These are phyloP conservation scores for Boletus rex-veris DNA, from an alignment of 768 basidiomycete genomes.

Conservation along the genomic window DNA sequence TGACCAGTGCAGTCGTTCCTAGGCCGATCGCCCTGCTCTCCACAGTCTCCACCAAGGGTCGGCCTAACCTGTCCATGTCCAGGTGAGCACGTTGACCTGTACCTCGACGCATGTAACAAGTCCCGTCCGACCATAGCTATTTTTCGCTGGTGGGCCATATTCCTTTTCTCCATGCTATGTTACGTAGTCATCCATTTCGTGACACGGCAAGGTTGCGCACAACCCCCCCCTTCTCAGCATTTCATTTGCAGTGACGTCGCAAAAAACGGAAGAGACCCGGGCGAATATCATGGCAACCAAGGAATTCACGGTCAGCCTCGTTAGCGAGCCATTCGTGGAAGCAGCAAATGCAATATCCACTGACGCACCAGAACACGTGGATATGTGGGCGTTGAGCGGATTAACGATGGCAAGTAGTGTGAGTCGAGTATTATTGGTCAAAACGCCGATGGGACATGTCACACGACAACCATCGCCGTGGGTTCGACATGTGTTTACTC, in stretches of 20 bases:
- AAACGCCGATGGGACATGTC: slow-evolving; percentile 8
- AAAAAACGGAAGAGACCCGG: slow-evolving; percentile 55
- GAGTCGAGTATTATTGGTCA: slow-evolving; percentile 23
- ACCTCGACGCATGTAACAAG: slow-evolving; percentile 9
- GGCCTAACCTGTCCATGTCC: slow-evolving; percentile 63
- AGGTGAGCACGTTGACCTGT: slow-evolving; percentile 40
- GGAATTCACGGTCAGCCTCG: slow-evolving; percentile 68
- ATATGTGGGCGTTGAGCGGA: slow-evolving; percentile 63
- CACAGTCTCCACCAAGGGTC: slow-evolving; percentile 47
- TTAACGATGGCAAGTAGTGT: slow-evolving; percentile 53
- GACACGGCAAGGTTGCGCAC: slow-evolving; percentile 42
- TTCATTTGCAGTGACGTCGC: slow-evolving; percentile 47
- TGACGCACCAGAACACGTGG: slow-evolving; percentile 48
- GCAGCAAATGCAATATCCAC: slow-evolving; percentile 54
- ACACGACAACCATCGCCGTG: slow-evolving; percentile 2
- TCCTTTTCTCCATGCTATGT: slow-evolving; percentile 9
- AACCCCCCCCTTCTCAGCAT: slow-evolving; percentile 66
- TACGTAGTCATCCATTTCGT: slow-evolving; percentile 7
- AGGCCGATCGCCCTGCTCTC: slow-evolving; percentile 64
- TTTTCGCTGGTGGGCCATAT: slow-evolving; percentile 53
- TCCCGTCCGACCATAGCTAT: slow-evolving; percentile 36
- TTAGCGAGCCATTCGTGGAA: slow-evolving; percentile 63
- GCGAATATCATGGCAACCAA: slow-evolving; percentile 62
- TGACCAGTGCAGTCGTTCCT: slow-evolving; percentile 59
- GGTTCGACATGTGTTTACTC: slow-evolving; percentile 5